Base-by-base conservation (phyloP, 2,329 filamentous ascomycete genomes). In the Pseudocercospora crystallina region DNA sequence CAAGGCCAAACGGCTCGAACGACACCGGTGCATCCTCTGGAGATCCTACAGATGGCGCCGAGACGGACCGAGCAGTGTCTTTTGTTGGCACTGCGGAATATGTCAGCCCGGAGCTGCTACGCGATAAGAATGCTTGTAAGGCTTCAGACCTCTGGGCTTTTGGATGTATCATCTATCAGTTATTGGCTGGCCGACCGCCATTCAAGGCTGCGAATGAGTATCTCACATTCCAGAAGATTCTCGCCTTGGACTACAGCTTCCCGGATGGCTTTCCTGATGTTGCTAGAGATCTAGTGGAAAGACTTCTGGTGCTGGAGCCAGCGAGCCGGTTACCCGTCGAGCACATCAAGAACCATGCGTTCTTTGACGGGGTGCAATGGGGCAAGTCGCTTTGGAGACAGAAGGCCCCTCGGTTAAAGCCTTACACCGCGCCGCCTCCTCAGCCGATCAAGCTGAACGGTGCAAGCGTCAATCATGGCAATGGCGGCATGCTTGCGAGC, bases 61-160 rank as follows among this genome's bases (percentile, higher is more conserved):
- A 89, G 38, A 83, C 86, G 45, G 83, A 84, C 58, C 82, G 90
- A 59, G 90, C 92, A 10, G 89, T 89, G 32, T 99, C 94, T 0
- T 99, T 99, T 68, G 94, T 99, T 36, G 94, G 94, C 33, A 99
- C 94, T 0, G 94, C 94, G 9, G 94, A 99, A 70, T 99, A 99
- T 65, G 94, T 99, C 61, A 97, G 94, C 65, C 94, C 94, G 0
- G 94, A 99, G 69, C 79, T 99, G n/a, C 77, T 99, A 47, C 96
- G 89, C 29, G 90, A 96, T 66, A 97, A 97, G 75, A 95, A 89
- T 64, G 94, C 92, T 14, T 96, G 92, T 76, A 99, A 97, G 73
- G 89, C 92, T 37, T 97, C 94, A 70, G 94, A 99, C 72, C 73
- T 99, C 43, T 99, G 94, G 94, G 94, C 94, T 2, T 99, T 95